These are phyloP conservation scores for Fusarium redolens DNA, from an alignment of 2,329 filamentous ascomycete genomes.

Conservation along the genomic window DNA sequence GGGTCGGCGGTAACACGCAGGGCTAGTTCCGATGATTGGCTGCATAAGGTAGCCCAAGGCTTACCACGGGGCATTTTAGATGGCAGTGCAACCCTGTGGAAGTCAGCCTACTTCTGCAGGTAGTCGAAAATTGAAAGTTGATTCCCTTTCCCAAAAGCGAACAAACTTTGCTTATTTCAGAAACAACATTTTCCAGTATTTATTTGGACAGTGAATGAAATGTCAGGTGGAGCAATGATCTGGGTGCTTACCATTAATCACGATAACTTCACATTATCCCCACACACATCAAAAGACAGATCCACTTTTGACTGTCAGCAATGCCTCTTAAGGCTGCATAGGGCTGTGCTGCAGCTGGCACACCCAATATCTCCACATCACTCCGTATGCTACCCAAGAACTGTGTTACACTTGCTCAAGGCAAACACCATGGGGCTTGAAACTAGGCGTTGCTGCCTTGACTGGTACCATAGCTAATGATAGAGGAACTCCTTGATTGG, in stretches of 20 bases:
- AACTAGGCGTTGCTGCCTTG: conserved; percentile 32
- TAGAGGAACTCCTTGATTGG: conserved; percentile 6
- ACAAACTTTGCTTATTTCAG: background rate
- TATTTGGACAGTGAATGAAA: too few species aligned
- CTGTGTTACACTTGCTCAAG: background rate
- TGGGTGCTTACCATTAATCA: background rate
- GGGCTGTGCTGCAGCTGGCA: conserved; percentile 18
- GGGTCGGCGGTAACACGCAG: background rate
- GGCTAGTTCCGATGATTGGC: background rate
- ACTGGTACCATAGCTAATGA: conserved; percentile 1
- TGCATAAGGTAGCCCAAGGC: conserved; percentile 9
- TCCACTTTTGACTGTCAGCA: background rate
- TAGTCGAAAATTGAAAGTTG: background rate
- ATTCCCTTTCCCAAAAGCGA: too few species aligned
- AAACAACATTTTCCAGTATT: background rate
- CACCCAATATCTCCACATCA: background rate
- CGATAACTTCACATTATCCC: background rate
- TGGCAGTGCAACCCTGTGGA: conserved; percentile 1
- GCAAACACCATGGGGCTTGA: conserved; percentile 4
- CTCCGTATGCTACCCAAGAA: background rate
- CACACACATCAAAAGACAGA: background rate
- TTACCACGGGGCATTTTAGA: conserved; percentile 12
- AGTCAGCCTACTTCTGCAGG: background rate
- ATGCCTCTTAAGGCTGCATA: conserved; percentile 1
- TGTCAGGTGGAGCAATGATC: background rate